Evolutionary conservation across 306 rosid species (phyloP), one percentile per base, ranked within the genome.

Genomic region (Sicyos edulis): DNA sequence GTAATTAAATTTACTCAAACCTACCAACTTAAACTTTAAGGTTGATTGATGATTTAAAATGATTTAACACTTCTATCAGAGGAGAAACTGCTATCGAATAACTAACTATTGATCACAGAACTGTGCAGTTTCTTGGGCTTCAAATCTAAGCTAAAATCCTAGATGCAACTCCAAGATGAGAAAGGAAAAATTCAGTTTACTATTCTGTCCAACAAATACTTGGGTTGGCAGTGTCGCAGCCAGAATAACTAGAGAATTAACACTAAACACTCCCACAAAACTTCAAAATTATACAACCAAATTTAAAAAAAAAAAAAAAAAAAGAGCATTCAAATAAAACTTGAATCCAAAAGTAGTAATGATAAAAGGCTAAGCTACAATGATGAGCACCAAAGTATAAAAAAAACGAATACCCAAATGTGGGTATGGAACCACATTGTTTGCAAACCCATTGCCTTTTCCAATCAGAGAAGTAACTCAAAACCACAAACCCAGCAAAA

Each of bases 401-500:
- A 42, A 64, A 44, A 65, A 32, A 32, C 16, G n/a, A 44, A 16
- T 17, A 63, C 44, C 17, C 47, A 45, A 66, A 45, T 20, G 37
- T 44, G 72, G 40, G 45, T 17, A 45, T 44, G 53, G 14, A 65
- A 44, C 71, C 54, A 42, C 54, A 65, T 65, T 65, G 45, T 65
- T 44, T 42, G 20, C 54, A 42, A 78, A 32, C 74, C 63, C 71
- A 29, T 16, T 58, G 77, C 54, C 67, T 75, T 34, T 63, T n/a
- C 59, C 56, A 70, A 75, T 65, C 70, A 79, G 16, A 17, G 54
- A 65, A 65, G 54, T 5, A 66, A 55, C 70, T 11, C 55, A 51
- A 42, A 44, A 73, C 17, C 79, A 77, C 66, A 73, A 72, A 58
- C 5, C 55, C 37, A 10, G 50, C 75, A 75, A 67, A 72, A 55